Evolutionary conservation across 2,329 filamentous ascomycete species (phyloP).

Genomic region (Capronia coronata): DNA sequence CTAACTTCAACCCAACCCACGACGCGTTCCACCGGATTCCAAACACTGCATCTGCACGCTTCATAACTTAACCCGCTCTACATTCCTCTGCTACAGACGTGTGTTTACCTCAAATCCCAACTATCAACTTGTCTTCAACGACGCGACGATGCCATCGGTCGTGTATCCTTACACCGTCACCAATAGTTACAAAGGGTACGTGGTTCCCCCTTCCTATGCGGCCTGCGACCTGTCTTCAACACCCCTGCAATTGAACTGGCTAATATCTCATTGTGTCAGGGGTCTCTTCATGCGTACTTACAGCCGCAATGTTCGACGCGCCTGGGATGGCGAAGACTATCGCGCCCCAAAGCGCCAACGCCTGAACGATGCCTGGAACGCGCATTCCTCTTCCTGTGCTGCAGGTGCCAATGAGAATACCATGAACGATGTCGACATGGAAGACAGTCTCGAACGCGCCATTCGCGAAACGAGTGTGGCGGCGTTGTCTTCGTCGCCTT

Average conservation of each 20-base stretch:
- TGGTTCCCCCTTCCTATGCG: neutral
- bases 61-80: neutral
- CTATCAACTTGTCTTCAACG: constrained; percentile 1
- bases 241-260: constrained; percentile 8
- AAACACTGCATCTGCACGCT: constrained; percentile 17
- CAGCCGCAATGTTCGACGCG: constrained; percentile 43
- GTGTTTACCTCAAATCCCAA: neutral
- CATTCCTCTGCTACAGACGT: constrained; percentile 2
- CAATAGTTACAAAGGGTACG: constrained; percentile 46
- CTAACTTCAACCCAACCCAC: constrained; percentile 1
- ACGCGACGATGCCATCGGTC: constrained; percentile 25
- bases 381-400: constrained; percentile 12
- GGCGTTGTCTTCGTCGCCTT: constrained; percentile 41
- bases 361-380: constrained; percentile 33
- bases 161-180: constrained; percentile 44
- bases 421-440: constrained; percentile 33
- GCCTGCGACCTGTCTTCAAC: constrained; percentile 1
- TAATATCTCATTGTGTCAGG: constrained; percentile 30
- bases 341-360: constrained; percentile 42
- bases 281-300: constrained; percentile 46
- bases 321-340: constrained; percentile 41
- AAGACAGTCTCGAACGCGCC: constrained; percentile 43
- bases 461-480: constrained; percentile 43
- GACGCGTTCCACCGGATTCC: constrained; percentile 19
- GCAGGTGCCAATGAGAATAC: constrained; percentile 28